Base-by-base conservation (phyloP, 2,329 filamentous ascomycete species). In the Colletotrichum cordylinicola region DNA sequence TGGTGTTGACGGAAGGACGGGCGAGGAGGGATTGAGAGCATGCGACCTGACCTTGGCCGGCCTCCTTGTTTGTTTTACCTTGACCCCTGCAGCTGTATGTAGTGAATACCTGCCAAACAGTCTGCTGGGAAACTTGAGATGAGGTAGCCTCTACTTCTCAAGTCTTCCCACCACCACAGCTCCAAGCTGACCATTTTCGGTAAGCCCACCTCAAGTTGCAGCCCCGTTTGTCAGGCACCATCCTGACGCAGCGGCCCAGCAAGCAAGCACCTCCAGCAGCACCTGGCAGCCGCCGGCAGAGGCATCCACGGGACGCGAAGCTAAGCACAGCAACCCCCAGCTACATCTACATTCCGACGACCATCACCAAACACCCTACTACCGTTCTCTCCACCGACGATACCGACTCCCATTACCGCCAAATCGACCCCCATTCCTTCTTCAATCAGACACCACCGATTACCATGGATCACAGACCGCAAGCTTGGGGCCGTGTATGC, bases 401-500 rank as follows among this genome's bases (percentile, higher is more conserved):
- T 29, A 55, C 43, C 74, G 77, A 67, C 78, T 35, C 27, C 48
- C 24, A 60, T 21, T 27, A 13, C 31, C 55, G 29, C 16, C 76
- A 76, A 31, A 61, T 69, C 56, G 65, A 76, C 35, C 70, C 48
- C 60, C 21, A 35, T 62, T 10, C n/a, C 29, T 33, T 55, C 35
- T 58, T 60, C 70, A 52, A 65, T 18, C 18, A 56, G 65, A 58
- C n/a, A 65, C 77, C 77, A 70, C 75, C 77, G 80, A 52, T 70
- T 67, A 78, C 75, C 79, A 94, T 94, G 93, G 93, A 94, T 86
- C 93, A 94, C 86, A 90, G 92, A 86, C 93, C 93, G 82, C 91
- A 94, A 88, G 90, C 90, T 82, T 94, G 93, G 93, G 93, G 93
- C 79, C 91, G 93, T 87, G 92, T 94, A 90, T 83, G 92, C 77